Conservation (phyloP, 352 stramenopile genomes). For the Phytopythium aichiense region DNA sequence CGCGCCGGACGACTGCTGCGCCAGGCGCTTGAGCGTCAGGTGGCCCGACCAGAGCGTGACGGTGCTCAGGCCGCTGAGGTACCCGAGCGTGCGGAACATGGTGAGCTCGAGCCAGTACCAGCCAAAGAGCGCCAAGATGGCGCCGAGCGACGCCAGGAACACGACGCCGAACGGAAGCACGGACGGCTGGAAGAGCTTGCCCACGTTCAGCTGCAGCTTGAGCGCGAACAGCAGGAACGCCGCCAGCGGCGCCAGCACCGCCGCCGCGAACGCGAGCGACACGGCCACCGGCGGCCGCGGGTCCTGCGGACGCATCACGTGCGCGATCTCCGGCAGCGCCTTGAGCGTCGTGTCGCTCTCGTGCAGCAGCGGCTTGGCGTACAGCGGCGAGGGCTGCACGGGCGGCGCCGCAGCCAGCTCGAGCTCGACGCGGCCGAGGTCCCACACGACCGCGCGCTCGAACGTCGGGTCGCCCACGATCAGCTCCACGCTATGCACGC, state of each 20-base stretch:
- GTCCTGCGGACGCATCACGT: slow-evolving; percentile 83
- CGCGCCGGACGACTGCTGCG: slow-evolving; percentile 27
- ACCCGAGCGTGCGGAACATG: slow-evolving; percentile 82
- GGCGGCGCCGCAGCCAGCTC: slow-evolving; percentile 58
- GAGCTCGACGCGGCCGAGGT: slow-evolving; percentile 67
- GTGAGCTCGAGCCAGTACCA: slow-evolving; percentile 88
- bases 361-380: slow-evolving; percentile 82
- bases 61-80: slow-evolving; percentile 56
- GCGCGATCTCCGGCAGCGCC: slow-evolving; percentile 82
- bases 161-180: slow-evolving; percentile 64
- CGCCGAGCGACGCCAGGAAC: slow-evolving; percentile 70
- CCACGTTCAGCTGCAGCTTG: slow-evolving; percentile 53
- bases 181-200: slow-evolving; percentile 61
- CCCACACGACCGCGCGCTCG: slow-evolving; percentile 67
- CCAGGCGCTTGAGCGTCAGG: slow-evolving; percentile 74
- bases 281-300: slow-evolving; percentile 55
- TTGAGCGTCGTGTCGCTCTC: slow-evolving; percentile 86
- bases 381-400: slow-evolving; percentile 67
- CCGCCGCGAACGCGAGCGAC: slow-evolving; percentile 64
- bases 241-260: slow-evolving; percentile 51
- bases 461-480: slow-evolving; percentile 80
- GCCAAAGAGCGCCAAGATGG: slow-evolving; percentile 76
- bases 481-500: slow-evolving; percentile 55
- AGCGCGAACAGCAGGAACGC: slow-evolving; percentile 66
- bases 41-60: slow-evolving; percentile 65